Base-by-base conservation (phyloP, 331 rosid species). In the Ulmus americana region DNA sequence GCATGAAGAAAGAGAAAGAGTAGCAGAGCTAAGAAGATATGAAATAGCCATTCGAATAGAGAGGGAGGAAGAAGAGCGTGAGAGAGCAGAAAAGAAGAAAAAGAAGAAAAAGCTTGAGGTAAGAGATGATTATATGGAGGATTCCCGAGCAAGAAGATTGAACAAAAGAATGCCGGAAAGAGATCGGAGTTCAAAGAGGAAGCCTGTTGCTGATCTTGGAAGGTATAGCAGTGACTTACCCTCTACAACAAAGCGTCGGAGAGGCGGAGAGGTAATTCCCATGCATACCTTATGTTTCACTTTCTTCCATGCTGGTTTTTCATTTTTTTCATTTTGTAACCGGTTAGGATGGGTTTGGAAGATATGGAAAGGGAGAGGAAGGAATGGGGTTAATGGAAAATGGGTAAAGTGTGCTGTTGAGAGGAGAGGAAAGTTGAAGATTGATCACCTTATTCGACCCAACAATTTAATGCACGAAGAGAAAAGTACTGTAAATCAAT, bases 191-290 rank as follows among this genome's bases (percentile, higher is more conserved):
- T 63, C 81, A 42, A 92, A 86, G 74, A 82, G 89, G 75, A 88
- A 79, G 74, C 78, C 90, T 40, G 82, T 74, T 42, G 66, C 74
- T 54, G 97, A 88, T 76, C 73, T 81, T 64, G 97, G 92, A 81
- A 83, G 71, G 63, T 67, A 73, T 59, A 61, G 70, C 61, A 82
- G 81, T 14, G 97, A 92, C 42, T 70, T 60, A 58, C 70, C 73
- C 63, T 74, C 80, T 2, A 79, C 79, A 70, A 76, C 94, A 22
- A 92, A 92, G 72, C 96, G 98, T 44, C 84, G 96, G n/a, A 82
- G 90, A 82, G 98, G 95, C 45, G 98, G 98, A 69, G 95, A 85
- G 77, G 98, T 94, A 81, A 82, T 72, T 81, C 69, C 71, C 54
- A 69, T 67, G 67, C 72, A 62, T 18, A 39, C 51, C 70, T 70